Conservation (phyloP, 2,329 filamentous ascomycete genomes). For the Arthrobotrys pseudoclavata region DNA sequence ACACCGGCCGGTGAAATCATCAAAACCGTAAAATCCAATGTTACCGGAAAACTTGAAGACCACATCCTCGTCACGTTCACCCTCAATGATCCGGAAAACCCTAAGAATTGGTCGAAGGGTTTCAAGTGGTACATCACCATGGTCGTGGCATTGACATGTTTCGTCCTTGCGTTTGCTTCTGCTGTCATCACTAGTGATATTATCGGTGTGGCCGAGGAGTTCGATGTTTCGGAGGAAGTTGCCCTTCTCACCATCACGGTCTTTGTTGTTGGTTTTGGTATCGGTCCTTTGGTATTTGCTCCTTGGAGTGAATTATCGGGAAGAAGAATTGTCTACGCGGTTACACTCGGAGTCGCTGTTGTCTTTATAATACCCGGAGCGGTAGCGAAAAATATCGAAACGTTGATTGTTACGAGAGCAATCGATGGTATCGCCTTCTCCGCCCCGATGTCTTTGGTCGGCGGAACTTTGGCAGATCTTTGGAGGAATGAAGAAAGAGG, state of each 20-base stretch:
- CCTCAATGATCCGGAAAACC: slow-evolving; percentile 79
- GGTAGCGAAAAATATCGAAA: slow-evolving; percentile 80
- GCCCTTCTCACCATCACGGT: slow-evolving; percentile 79
- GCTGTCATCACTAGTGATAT: slow-evolving; percentile 84
- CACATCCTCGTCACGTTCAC: slow-evolving; percentile 79
- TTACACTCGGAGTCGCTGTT: slow-evolving; percentile 78
- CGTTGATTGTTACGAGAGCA: slow-evolving; percentile 74
- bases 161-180: slow-evolving; percentile 79
- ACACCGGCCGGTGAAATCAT: slow-evolving; percentile 75
- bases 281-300: slow-evolving; percentile 85
- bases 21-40: slow-evolving; percentile 70
- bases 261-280: slow-evolving; percentile 85
- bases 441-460: slow-evolving; percentile 84
- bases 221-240: slow-evolving; percentile 79
- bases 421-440: slow-evolving; percentile 88
- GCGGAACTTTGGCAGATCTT: slow-evolving; percentile 85
- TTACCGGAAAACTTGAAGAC: slow-evolving; percentile 69
- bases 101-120: slow-evolving; percentile 85
- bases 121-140: slow-evolving; percentile 89
- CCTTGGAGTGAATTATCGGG: slow-evolving; percentile 83
- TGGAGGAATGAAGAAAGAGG: slow-evolving; percentile 87
- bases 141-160: slow-evolving; percentile 82
- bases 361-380: slow-evolving; percentile 86
- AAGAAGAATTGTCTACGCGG: slow-evolving; percentile 77
- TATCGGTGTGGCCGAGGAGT: slow-evolving; percentile 74